These are phyloP conservation scores for Pythium phragmiticola DNA, from an alignment of 352 stramenopile species.

Conservation along the genomic window DNA sequence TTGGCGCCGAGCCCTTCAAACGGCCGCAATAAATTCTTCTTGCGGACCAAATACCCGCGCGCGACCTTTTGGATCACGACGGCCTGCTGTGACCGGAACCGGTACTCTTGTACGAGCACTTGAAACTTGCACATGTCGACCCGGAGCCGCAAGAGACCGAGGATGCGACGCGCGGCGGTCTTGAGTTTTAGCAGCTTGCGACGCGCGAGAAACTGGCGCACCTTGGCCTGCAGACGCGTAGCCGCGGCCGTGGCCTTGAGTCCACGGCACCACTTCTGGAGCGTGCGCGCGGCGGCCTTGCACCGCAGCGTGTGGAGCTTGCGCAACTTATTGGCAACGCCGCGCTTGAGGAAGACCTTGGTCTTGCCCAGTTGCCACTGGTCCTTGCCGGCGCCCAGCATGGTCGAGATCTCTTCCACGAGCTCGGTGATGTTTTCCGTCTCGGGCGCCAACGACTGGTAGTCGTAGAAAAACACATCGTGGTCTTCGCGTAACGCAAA, in stretches of 20 bases:
- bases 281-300: constrained; percentile 72
- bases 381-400: constrained; percentile 84
- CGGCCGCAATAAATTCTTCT: constrained; percentile 71
- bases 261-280: constrained; percentile 86
- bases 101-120: constrained; percentile 46
- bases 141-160: constrained; percentile 54
- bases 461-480: constrained; percentile 91
- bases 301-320: constrained; percentile 80
- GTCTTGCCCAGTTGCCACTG: constrained; percentile 88
- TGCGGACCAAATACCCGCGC: constrained; percentile 70
- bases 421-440: constrained; percentile 85
- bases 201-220: constrained; percentile 68
- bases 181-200: constrained; percentile 45
- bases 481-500: constrained; percentile 88
- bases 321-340: constrained; percentile 76
- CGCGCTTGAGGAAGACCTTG: constrained; percentile 86
- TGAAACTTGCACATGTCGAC: constrained; percentile 71
- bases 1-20: constrained; percentile 78
- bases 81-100: constrained; percentile 45
- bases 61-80: constrained; percentile 75
- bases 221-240: constrained; percentile 72
- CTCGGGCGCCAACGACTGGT: constrained; percentile 80
- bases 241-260: constrained; percentile 55
- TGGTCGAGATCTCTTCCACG: constrained; percentile 80
- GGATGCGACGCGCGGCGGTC: constrained; percentile 58